Evolutionary conservation across 2,329 filamentous ascomycete genomes (phyloP).

Genomic region (Nothophoma quercina): DNA sequence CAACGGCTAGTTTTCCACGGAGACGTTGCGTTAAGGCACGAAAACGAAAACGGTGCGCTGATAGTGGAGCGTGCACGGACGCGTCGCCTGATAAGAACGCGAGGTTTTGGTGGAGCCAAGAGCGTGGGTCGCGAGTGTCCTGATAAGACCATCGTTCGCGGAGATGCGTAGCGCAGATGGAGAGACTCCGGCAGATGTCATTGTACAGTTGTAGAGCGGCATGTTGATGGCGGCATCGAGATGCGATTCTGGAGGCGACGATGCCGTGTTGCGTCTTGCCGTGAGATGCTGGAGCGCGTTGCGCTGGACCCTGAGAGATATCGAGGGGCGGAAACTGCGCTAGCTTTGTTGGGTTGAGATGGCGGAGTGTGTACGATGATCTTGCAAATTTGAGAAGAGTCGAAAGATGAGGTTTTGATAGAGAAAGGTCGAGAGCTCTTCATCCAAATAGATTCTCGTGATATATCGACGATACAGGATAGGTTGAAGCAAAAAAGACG

Average conservation of each 20-base stretch:
- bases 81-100: conserved; percentile 31
- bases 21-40: neutral
- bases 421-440: too few relatives aligned
- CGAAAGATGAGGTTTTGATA: too few relatives aligned
- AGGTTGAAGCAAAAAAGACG: too few relatives aligned
- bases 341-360: too few relatives aligned
- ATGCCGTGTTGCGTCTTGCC: too few relatives aligned
- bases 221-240: too few relatives aligned
- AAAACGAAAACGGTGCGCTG: neutral
- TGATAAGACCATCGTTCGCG: conserved; percentile 19
- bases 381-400: too few relatives aligned
- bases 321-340: too few relatives aligned
- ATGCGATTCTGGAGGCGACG: neutral
- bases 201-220: neutral
- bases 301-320: neutral
- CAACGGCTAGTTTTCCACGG: conserved; percentile 6
- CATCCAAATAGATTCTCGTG: too few relatives aligned
- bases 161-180: neutral
- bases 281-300: too few relatives aligned
- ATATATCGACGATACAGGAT: too few relatives aligned
- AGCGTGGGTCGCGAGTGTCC: conserved; percentile 4
- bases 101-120: conserved; percentile 26
- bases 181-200: conserved; percentile 1
- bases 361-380: too few relatives aligned
- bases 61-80: conserved; percentile 18